Conservation (phyloP, 768 basidiomycete genomes). For the Pulveroboletus sp. region DNA sequence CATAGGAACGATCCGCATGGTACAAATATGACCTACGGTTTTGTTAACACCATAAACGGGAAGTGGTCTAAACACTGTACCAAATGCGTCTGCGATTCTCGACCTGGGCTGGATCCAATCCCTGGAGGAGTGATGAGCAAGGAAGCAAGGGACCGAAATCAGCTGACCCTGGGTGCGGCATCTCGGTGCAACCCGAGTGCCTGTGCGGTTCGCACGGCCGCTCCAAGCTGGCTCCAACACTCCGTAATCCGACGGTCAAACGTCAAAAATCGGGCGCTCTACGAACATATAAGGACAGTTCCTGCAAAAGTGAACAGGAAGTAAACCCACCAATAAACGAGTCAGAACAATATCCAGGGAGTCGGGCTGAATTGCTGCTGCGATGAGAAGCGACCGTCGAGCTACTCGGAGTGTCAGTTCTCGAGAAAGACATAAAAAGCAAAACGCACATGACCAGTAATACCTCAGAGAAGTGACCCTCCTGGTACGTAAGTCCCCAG, state of each 20-base stretch:
- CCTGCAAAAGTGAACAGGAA: not conserved
- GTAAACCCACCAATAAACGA: slow-evolving; percentile 59
- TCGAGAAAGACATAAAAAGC: slow-evolving; percentile 1
- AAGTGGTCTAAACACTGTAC: slow-evolving; percentile 35
- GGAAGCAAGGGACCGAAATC: slow-evolving; percentile 1
- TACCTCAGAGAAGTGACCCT: slow-evolving; percentile 82
- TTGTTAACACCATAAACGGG: slow-evolving; percentile 1
- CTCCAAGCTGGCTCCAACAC: slow-evolving; percentile 94
- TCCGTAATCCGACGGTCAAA: slow-evolving; percentile 87
- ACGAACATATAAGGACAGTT: slow-evolving; percentile 13
- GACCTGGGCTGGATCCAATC: slow-evolving; percentile 68
- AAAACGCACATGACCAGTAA: slow-evolving; percentile 88
- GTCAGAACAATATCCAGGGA: slow-evolving; percentile 90
- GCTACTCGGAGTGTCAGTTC: slow-evolving; percentile 46
- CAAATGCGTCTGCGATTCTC: slow-evolving; percentile 91
- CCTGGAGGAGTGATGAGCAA: slow-evolving; percentile 36
- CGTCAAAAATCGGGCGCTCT: slow-evolving; percentile 66
- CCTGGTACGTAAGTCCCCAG: slow-evolving; percentile 70
- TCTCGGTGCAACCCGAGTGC: slow-evolving; percentile 92
- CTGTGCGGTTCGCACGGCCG: slow-evolving; percentile 88
- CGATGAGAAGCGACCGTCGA: slow-evolving; percentile 81
- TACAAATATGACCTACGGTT: slow-evolving; percentile 76
- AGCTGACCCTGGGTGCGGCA: slow-evolving; percentile 70
- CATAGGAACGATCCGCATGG: slow-evolving; percentile 91
- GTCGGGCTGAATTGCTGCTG: slow-evolving; percentile 91